Base-by-base conservation (phyloP, 1,284 basidiomycete genomes). In the Neolentinus lepideus region DNA sequence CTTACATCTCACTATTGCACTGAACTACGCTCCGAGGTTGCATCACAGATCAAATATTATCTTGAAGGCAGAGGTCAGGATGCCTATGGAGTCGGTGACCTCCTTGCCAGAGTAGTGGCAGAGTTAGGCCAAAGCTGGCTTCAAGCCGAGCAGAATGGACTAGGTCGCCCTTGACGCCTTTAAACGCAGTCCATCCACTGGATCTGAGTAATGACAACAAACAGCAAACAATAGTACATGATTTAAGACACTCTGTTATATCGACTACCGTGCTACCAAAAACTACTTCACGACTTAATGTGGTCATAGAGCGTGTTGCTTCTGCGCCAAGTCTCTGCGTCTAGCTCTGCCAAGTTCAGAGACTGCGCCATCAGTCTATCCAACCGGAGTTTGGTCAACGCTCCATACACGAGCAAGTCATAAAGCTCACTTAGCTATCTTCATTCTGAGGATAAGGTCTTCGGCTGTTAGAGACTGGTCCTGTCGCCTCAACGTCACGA, bases 41-140 rank as follows among this genome's bases (percentile, higher is more conserved):
- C 31, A 2, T 10, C 51, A 14, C 56, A 90, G 86, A 88, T 92
- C 68, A 92, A 92, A 64, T 91, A 86, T 65, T 92, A 92, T 64
- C 73, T 92, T 22, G 90, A 92, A 70, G 90, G 87, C 2, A 81
- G 72, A 57, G 87, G 89, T 0, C 71, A 67, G 52, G 67, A 84
- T 61, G 67, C 70, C 0, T 55, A 60, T 16, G 63, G 66, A 0
- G 79, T 90, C 2, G 66, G 70, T 1, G 61, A 59, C n/a, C 64
- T 80, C 36, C 72, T 92, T 16, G 67, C 69, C 1, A 67, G 63
- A 50, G 82, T 88, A 0, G 76, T 87, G 1, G 64, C 71, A 26
- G 84, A 87, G 58, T 66, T 92, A 22, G 75, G 78, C 11, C 69
- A 75, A n/a, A 71, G 75, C 9, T 92, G 89, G 89, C 75, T 92